Evolutionary conservation across 2,329 filamentous ascomycete species (phyloP).

Genomic region (Fusarium sp.): DNA sequence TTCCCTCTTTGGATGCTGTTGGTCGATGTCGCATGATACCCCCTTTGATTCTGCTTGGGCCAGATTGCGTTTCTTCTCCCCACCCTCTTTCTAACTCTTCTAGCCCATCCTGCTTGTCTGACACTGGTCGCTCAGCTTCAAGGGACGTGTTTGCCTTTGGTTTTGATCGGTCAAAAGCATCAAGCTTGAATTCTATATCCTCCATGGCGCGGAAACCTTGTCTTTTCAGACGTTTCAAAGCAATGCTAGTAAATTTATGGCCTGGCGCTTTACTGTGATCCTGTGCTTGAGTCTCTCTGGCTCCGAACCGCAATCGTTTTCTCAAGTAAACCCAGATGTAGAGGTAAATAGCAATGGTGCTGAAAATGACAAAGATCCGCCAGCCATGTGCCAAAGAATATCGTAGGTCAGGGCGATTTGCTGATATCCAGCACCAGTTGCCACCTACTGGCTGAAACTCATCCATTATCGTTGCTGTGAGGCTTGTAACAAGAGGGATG

Average conservation of each 20-base stretch:
- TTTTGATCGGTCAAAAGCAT: neutral
- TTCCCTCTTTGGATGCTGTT: neutral
- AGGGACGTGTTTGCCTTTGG: neutral
- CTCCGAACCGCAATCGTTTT: neutral
- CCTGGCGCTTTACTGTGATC: too few species aligned
- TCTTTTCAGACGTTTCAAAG: neutral
- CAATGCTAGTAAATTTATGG: too few species aligned
- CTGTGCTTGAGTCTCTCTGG: too few species aligned
- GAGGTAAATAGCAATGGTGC: neutral
- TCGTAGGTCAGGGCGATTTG: neutral
- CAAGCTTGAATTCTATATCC: neutral
- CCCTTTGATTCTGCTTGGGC: neutral
- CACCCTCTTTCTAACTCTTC: neutral
- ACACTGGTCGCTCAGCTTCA: too few species aligned
- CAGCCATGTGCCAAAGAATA: neutral
- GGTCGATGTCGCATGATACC: neutral
- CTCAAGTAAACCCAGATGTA: neutral
- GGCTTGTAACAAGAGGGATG: neutral
- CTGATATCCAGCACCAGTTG: conserved; percentile 1
- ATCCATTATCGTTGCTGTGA: neutral
- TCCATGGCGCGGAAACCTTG: neutral
- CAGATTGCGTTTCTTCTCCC: neutral
- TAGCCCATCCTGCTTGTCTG: too few species aligned
- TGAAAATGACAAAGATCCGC: neutral
- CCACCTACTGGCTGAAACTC: neutral